Percentiles rank a stretch among this genome's conserved stretches.
These are phyloP conservation scores for Phytophthora sojae DNA, from an alignment of 352 stramenopile genomes.

Conservation along the genomic window DNA sequence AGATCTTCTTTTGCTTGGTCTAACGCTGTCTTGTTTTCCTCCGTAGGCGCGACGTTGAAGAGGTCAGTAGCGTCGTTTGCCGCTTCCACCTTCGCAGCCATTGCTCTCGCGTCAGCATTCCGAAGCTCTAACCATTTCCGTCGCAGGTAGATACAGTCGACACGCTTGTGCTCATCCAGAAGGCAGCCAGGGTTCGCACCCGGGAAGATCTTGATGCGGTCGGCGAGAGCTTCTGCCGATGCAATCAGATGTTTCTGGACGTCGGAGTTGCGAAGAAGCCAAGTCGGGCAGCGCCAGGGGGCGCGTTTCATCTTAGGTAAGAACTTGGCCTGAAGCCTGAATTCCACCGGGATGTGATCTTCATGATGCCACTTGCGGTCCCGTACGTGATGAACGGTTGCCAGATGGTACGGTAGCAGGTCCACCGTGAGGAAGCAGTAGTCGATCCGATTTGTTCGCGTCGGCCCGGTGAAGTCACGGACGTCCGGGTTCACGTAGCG, in stretches of 20 bases:
- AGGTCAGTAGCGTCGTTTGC: conserved; percentile 16
- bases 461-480: conserved; percentile 14
- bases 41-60: not conserved
- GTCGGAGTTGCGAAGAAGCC: not conserved
- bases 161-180: conserved; percentile 23
- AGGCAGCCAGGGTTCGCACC: conserved; percentile 21
- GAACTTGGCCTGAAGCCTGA: conserved; percentile 4
- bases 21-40: conserved; percentile 3
- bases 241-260: not conserved
- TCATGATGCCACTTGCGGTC: conserved; percentile 30
- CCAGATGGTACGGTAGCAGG: conserved; percentile 19
- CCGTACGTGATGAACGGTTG: conserved; percentile 4
- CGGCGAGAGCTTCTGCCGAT: not conserved
- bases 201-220: conserved; percentile 7
- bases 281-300: conserved; percentile 11
- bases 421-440: conserved; percentile 26
- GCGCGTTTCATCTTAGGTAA: not conserved
- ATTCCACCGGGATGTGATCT: conserved; percentile 18
- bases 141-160: conserved; percentile 21
- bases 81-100: not conserved
- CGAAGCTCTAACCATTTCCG: conserved; percentile 12
- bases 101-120: not conserved
- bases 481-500: conserved; percentile 9
- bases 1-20: conserved; percentile 5
- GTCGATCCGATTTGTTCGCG: conserved; percentile 13